Evolutionary conservation across 306 rosid genomes (phyloP).

Genomic region (Lablab purpureus): DNA sequence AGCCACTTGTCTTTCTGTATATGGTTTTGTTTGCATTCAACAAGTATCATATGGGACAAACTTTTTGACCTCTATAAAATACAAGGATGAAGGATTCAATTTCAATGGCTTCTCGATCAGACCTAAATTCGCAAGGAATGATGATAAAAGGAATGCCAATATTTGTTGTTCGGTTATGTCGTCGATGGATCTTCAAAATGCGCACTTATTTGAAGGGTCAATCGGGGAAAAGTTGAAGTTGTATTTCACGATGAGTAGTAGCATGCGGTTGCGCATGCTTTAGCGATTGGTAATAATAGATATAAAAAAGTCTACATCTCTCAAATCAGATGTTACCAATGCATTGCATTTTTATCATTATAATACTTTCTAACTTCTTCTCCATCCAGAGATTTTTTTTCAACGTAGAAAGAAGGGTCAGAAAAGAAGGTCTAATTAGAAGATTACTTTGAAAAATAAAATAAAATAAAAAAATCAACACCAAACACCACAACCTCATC

Average conservation of each 20-base stretch:
- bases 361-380: background rate
- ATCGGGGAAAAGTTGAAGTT: slow-evolving; percentile 39
- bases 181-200: slow-evolving; percentile 56
- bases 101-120: too few relatives aligned
- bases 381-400: background rate
- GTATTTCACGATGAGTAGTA: slow-evolving; percentile 43
- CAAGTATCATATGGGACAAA: slow-evolving; percentile 23
- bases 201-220: slow-evolving; percentile 60
- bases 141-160: slow-evolving; percentile 43
- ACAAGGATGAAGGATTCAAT: slow-evolving; percentile 46
- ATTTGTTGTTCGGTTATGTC: slow-evolving; percentile 37
- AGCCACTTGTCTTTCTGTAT: slow-evolving; percentile 54
- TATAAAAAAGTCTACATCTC: slow-evolving; percentile 27
- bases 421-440: background rate
- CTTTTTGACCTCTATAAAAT: slow-evolving; percentile 46
- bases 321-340: slow-evolving; percentile 39
- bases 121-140: too few relatives aligned
- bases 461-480: background rate
- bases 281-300: slow-evolving; percentile 44
- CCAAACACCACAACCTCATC: background rate
- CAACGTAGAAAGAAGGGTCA: background rate
- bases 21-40: slow-evolving; percentile 42
- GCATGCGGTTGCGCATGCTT: slow-evolving; percentile 63
- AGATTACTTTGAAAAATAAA: background rate
- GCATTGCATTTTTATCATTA: slow-evolving; percentile 11